These are phyloP conservation scores for Pseudomassariella vexata DNA, from an alignment of 2,329 filamentous ascomycete genomes.

Conservation along the genomic window DNA sequence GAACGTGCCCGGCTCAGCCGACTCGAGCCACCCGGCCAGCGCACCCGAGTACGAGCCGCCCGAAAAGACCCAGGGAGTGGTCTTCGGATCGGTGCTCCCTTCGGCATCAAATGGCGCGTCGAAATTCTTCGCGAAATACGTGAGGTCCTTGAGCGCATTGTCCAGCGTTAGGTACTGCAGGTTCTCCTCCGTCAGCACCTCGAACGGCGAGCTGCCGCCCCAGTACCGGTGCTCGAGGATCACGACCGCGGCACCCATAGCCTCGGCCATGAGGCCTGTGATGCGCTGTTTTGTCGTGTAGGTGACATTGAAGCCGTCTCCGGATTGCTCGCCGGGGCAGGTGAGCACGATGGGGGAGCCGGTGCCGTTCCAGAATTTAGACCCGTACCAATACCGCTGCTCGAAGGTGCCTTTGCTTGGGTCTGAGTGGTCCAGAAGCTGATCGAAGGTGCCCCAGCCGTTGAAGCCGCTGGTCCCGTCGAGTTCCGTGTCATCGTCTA, in stretches of 20 bases:
- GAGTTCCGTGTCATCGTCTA: constrained; percentile 15
- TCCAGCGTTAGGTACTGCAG: constrained; percentile 33
- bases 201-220: constrained; percentile 32
- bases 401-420: constrained; percentile 33
- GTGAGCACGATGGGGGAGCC: constrained; percentile 33
- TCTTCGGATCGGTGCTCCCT: constrained; percentile 36
- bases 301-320: constrained; percentile 25
- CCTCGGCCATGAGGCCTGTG: constrained; percentile 31
- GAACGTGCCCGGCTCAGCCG: constrained; percentile 46
- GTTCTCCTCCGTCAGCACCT: constrained; percentile 28
- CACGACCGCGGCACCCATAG: constrained; percentile 32
- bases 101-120: constrained; percentile 43
- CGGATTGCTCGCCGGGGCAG: constrained; percentile 33
- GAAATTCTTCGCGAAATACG: constrained; percentile 36
- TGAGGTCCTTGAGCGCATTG: constrained; percentile 34
- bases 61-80: constrained; percentile 48
- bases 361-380: constrained; percentile 33
- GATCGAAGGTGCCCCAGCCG: constrained; percentile 29
- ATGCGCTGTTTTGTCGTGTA: constrained; percentile 37
- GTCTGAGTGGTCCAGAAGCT: constrained; percentile 34
- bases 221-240: constrained; percentile 38
- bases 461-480: constrained; percentile 10
- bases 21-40: constrained; percentile 45
- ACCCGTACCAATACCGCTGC: constrained; percentile 35
- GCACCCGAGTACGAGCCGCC: constrained; percentile 53